Percentiles rank a stretch among this genome's conserved stretches.
These are phyloP conservation scores for Prunus salicina DNA, from an alignment of 306 rosid species.

Conservation along the genomic window DNA sequence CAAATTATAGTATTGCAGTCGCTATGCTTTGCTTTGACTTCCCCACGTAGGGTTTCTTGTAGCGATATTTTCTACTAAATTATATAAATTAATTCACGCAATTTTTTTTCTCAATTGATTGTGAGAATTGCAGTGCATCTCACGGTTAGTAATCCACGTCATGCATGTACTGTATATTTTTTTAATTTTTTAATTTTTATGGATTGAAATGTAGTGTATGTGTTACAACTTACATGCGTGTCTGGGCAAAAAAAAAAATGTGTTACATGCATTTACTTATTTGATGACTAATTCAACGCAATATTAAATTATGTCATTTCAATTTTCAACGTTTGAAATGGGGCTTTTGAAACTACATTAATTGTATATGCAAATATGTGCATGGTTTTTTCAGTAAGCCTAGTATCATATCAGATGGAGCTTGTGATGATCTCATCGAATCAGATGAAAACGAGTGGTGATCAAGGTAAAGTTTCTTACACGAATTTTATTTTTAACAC, in stretches of 20 bases:
- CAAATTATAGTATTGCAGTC: background rate
- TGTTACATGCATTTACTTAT: background rate
- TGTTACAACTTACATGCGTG: no score
- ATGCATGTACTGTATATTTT: no score
- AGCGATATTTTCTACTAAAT: background rate
- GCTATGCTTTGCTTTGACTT: background rate
- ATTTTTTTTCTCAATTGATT: background rate
- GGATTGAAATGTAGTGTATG: no score
- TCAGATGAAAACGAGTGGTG: conserved; percentile 3
- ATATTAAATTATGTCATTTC: no score
- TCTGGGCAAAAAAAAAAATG: no score
- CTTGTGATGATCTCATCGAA: background rate
- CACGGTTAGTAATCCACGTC: background rate
- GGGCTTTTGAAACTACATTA: no score
- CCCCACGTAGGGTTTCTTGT: background rate
- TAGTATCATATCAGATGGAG: background rate
- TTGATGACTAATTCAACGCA: background rate
- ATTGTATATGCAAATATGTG: no score
- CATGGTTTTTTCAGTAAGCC: background rate
- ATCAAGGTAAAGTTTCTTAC: background rate
- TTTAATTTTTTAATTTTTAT: no score
- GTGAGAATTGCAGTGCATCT: background rate
- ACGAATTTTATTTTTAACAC: no score
- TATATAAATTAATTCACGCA: background rate
- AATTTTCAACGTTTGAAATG: background rate